Evolutionary conservation across 306 rosid species (phyloP).

Genomic region (Glycine tomentella): DNA sequence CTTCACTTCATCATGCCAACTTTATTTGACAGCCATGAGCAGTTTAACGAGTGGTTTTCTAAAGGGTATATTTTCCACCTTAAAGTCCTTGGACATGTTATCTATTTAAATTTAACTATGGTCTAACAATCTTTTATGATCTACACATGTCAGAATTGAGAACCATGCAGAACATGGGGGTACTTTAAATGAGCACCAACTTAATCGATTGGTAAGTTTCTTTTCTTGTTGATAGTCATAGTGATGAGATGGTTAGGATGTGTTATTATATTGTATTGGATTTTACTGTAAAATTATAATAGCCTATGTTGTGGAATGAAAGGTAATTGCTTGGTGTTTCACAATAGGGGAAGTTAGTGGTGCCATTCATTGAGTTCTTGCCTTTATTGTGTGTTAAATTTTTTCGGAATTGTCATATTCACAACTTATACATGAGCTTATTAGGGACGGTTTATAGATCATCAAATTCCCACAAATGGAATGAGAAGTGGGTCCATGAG

Average conservation of each 20-base stretch:
- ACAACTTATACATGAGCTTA: no score
- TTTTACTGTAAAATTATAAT: background rate
- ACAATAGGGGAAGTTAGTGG: no score
- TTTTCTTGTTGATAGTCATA: constrained; percentile 30
- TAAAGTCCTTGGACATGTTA: constrained; percentile 30
- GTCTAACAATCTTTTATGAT: constrained; percentile 37
- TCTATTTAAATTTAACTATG: constrained; percentile 34
- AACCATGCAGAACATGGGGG: constrained; percentile 99
- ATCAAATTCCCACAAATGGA: no score
- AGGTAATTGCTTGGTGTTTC: no score
- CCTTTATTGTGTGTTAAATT: no score
- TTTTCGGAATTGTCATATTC: no score
- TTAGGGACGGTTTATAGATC: no score
- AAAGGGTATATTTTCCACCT: constrained; percentile 76
- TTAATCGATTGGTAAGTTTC: constrained; percentile 87
- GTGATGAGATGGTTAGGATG: constrained; percentile 14
- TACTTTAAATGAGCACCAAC: constrained; percentile 97
- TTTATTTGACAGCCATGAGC: constrained; percentile 97
- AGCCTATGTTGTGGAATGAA: no score
- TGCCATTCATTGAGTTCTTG: no score
- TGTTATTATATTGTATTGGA: constrained; percentile 7
- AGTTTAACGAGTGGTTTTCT: constrained; percentile 99
- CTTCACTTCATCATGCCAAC: constrained; percentile 98
- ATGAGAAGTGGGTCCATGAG: no score
- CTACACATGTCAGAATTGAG: constrained; percentile 73